Evolutionary conservation across 371 early-diverging fungal species (phyloP), one percentile per base, ranked within the genome.

Genomic region (Mortierella sp.): DNA sequence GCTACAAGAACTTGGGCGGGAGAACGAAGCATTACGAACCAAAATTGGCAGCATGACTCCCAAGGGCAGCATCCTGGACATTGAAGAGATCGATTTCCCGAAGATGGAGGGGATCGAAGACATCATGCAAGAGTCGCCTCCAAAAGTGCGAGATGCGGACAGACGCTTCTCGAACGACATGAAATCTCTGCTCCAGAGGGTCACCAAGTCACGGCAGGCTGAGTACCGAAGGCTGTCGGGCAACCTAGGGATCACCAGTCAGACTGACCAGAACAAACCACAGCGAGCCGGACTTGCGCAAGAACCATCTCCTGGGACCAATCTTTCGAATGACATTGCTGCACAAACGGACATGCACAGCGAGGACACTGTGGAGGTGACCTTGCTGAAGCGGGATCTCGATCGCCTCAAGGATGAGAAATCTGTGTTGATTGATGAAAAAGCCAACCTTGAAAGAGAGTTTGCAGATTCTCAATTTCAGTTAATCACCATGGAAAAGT

Each of bases 111-210:
- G 68, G 9, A 64, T 73, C 23, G 67, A 76, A 3, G 78, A 76
- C 34, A 51, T 76, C 21, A 70, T 76, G 78, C 70, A 69, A 24
- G 78, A 76, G 19, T 76, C 78, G 2, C 78, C 78, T 26, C 78
- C 78, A 16, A 76, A 76, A 41, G 9, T 70, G 8, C 53, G 69
- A 9, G 78, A 76, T 13, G 59, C 46, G 0, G 64, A 69, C 48
- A 49, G 78, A 18, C 62, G 78, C 3, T 76, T 76, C 59, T 76
- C 78, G 23, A 69, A 66, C 26, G 78, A 76, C 45, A 69, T 70
- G 54, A 76, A 76, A 18, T 76, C 78, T 10, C 47, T 76, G 12
- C 58, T 76, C 18, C 78, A 76, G 30, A 61, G 78, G 18, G 78
- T 76, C 18, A 58, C 66, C 54, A 60, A 70, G 41, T 54, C 58